Conservation (phyloP, 306 rosid genomes). For the Lagenaria siceraria region DNA sequence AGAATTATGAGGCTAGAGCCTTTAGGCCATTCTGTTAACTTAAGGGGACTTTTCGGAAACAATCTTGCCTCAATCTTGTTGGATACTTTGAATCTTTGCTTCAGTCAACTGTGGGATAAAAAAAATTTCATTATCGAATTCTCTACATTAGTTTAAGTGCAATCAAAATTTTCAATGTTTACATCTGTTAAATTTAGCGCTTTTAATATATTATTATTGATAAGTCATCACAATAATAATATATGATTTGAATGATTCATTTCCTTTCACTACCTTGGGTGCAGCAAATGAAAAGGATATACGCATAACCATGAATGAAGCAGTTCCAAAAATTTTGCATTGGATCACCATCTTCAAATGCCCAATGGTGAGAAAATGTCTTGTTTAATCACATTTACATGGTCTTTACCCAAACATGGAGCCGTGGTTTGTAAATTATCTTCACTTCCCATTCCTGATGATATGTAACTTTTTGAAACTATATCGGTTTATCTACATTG, state of each 20-base stretch:
- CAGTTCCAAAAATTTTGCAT: slow-evolving; percentile 57
- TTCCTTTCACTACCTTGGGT: slow-evolving; percentile 4
- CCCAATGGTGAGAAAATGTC: slow-evolving; percentile 36
- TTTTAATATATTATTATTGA: not conserved
- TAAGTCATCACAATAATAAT: not conserved
- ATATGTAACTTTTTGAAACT: not conserved
- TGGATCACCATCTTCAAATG: slow-evolving; percentile 62
- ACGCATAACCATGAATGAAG: slow-evolving; percentile 45
- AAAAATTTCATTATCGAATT: not conserved
- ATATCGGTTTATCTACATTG: not conserved
- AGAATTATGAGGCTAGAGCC: not conserved
- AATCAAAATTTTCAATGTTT: not conserved
- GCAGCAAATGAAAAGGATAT: slow-evolving; percentile 61
- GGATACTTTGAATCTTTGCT: not conserved
- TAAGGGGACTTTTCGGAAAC: not conserved
- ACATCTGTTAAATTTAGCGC: not conserved
- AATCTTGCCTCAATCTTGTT: not conserved
- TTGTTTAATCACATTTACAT: not conserved
- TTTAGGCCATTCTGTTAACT: not conserved
- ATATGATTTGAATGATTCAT: not conserved
- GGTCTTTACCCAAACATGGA: not conserved
- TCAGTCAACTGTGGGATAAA: not conserved
- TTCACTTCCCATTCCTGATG: not conserved
- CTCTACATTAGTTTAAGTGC: not conserved
- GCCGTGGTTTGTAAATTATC: not conserved